Conservation (phyloP, 495 filamentous ascomycete genomes). For the Penicillium egyptiacum region DNA sequence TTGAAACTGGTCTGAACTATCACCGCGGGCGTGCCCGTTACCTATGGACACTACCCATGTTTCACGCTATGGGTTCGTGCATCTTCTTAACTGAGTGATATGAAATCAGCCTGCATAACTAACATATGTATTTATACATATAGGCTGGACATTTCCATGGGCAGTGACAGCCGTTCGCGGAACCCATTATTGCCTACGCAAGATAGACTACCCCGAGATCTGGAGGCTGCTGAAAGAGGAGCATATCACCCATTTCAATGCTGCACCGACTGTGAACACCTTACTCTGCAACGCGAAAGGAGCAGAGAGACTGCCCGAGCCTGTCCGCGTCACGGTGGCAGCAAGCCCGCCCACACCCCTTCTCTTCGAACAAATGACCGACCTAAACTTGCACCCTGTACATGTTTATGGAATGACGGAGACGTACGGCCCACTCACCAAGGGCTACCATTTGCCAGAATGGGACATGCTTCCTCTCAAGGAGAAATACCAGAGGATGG, state of each 20-base stretch:
- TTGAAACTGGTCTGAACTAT: conserved; percentile 83
- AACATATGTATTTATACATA: conserved; percentile 5
- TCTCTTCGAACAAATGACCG: conserved; percentile 89
- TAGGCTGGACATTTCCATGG: conserved; percentile 81
- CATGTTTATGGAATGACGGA: conserved; percentile 96
- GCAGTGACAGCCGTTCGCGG: conserved; percentile 86
- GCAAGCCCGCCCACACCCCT: conserved; percentile 85
- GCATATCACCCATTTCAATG: conserved; percentile 89
- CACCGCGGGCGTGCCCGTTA: conserved; percentile 69
- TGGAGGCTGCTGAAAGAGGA: conserved; percentile 85
- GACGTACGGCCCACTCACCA: conserved; percentile 95
- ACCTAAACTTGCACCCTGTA: conserved; percentile 83
- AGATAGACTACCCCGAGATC: conserved; percentile 91
- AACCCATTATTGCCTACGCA: conserved; percentile 91
- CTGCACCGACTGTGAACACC: conserved; percentile 95
- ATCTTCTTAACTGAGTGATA: not conserved
- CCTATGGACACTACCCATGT: conserved; percentile 94
- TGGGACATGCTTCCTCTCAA: conserved; percentile 71
- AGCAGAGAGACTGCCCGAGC: conserved; percentile 64
- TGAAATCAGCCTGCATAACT: not conserved
- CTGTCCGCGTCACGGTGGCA: conserved; percentile 88
- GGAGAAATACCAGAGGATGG: conserved; percentile 84
- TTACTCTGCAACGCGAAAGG: conserved; percentile 75
- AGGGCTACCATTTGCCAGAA: conserved; percentile 78
- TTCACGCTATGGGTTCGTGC: conserved; percentile 77